phyloP scores from a whole-genome alignment of 2,329 filamentous ascomycete species.

The Cordyceps javanica region DNA sequence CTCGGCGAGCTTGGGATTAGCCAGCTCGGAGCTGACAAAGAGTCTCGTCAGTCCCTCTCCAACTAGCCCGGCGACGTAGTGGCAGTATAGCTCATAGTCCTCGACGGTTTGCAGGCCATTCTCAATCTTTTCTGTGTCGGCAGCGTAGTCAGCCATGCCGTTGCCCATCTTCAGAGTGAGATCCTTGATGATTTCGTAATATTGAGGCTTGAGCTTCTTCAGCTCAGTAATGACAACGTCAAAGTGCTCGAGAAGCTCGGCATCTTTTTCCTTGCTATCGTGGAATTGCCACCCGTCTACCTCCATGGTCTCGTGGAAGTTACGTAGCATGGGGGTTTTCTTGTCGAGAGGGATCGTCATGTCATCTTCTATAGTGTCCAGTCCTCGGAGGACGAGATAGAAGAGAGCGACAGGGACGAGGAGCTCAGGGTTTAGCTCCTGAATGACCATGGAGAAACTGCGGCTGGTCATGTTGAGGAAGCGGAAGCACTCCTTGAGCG shows the following conservation, averaged over 20 bases:
- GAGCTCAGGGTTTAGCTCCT: slow-evolving; percentile 91
- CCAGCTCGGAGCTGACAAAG: slow-evolving; percentile 81
- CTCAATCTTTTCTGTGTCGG: slow-evolving; percentile 73
- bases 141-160: slow-evolving; percentile 93
- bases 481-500: slow-evolving; percentile 76
- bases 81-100: slow-evolving; percentile 95
- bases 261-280: slow-evolving; percentile 86
- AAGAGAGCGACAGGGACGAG: slow-evolving; percentile 85
- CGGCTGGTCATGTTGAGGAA: slow-evolving; percentile 84
- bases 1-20: slow-evolving; percentile 76
- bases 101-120: slow-evolving; percentile 75
- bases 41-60: slow-evolving; percentile 87
- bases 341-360: slow-evolving; percentile 78
- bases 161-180: slow-evolving; percentile 95
- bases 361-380: slow-evolving; percentile 99
- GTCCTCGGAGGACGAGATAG: slow-evolving; percentile 83
- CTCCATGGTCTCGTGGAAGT: slow-evolving; percentile 74
- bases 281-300: slow-evolving; percentile 86
- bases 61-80: slow-evolving; percentile 97
- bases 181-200: slow-evolving; percentile 82
- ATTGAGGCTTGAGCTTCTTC: slow-evolving; percentile 78
- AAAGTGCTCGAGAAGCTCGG: slow-evolving; percentile 87
- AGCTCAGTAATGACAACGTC: slow-evolving; percentile 80
- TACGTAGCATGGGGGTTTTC: slow-evolving; percentile 80
- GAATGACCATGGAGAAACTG: slow-evolving; percentile 87